Percentiles rank a stretch among this genome's conserved stretches.
These are phyloP conservation scores for Eucalyptus shirleyi DNA, from an alignment of 345 rosid genomes.

Conservation along the genomic window DNA sequence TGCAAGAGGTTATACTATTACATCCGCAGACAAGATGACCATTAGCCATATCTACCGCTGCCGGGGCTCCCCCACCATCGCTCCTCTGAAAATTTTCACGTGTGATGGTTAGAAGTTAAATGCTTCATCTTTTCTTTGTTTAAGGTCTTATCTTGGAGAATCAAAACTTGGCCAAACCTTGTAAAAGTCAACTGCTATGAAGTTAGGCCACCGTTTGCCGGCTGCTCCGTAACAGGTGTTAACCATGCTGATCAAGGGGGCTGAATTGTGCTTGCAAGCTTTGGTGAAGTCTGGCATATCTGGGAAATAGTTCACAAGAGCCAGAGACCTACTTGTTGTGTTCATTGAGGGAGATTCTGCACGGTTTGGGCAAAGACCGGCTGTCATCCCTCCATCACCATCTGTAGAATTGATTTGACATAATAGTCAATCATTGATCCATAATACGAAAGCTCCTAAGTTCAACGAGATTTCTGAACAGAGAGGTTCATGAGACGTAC, in stretches of 20 bases:
- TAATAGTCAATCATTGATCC: neutral
- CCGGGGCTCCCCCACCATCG: constrained; percentile 82
- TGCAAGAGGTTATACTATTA: constrained; percentile 45
- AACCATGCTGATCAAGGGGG: constrained; percentile 46
- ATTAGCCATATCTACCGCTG: constrained; percentile 54
- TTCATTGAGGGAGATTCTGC: constrained; percentile 61
- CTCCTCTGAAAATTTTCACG: constrained; percentile 44
- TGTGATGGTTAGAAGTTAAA: neutral
- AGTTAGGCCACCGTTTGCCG: constrained; percentile 87
- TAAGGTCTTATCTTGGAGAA: neutral
- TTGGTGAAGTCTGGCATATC: constrained; percentile 26
- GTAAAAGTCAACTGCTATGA: constrained; percentile 87
- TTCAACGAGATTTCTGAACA: neutral
- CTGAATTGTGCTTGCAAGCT: constrained; percentile 73
- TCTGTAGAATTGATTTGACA: constrained; percentile 20
- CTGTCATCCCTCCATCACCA: constrained; percentile 62
- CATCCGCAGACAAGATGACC: constrained; percentile 81
- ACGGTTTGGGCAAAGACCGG: constrained; percentile 63
- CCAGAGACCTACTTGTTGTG: constrained; percentile 43
- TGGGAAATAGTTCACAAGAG: constrained; percentile 65
- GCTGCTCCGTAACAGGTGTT: constrained; percentile 46
- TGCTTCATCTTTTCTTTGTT: neutral
- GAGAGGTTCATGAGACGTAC: constrained; percentile 22
- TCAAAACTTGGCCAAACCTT: constrained; percentile 21
- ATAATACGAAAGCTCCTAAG: neutral